A percentile compares a stretch with the other conserved stretches of the same genome.
These are phyloP conservation scores for Populus simonii DNA, from an alignment of 345 rosid genomes.

Conservation along the genomic window DNA sequence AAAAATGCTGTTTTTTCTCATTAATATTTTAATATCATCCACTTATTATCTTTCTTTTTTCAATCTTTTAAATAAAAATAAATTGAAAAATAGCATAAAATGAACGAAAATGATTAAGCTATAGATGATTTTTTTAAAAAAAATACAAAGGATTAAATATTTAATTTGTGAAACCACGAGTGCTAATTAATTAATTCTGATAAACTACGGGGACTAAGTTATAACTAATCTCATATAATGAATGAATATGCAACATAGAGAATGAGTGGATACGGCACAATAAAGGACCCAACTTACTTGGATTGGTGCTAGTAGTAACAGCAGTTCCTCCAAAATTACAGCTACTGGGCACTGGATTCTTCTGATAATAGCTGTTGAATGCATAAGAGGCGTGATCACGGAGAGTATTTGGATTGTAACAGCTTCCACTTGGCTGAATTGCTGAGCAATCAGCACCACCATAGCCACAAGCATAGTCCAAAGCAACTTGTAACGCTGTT, in stretches of 20 bases:
- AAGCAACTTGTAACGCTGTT: conserved; percentile 59
- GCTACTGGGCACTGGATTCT: conserved; percentile 68
- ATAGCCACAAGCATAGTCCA: conserved; percentile 86
- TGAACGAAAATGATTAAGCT: too few relatives aligned
- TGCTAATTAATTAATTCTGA: too few relatives aligned
- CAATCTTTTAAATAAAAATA: too few relatives aligned
- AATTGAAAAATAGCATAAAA: too few relatives aligned
- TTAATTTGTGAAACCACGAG: too few relatives aligned
- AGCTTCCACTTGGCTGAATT: conserved; percentile 59
- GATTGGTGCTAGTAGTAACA: conserved; percentile 71
- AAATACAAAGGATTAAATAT: too few relatives aligned
- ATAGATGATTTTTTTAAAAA: too few relatives aligned
- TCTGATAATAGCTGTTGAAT: conserved; percentile 71
- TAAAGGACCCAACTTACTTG: conserved; percentile 49
- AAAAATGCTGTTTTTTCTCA: too few relatives aligned
- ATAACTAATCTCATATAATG: too few relatives aligned
- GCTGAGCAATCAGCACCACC: conserved; percentile 76
- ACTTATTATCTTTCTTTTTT: too few relatives aligned
- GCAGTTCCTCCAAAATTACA: conserved; percentile 86
- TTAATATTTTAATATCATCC: too few relatives aligned
- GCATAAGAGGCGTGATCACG: conserved; percentile 78
- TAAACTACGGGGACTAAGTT: too few relatives aligned
- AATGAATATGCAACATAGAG: background rate
- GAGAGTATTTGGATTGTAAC: conserved; percentile 59
- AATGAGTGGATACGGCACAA: background rate